A percentile compares a stretch with the other conserved stretches of the same genome.
phyloP scores from a whole-genome alignment of 2,329 filamentous ascomycete species.

The Uncinocarpus reesii region DNA sequence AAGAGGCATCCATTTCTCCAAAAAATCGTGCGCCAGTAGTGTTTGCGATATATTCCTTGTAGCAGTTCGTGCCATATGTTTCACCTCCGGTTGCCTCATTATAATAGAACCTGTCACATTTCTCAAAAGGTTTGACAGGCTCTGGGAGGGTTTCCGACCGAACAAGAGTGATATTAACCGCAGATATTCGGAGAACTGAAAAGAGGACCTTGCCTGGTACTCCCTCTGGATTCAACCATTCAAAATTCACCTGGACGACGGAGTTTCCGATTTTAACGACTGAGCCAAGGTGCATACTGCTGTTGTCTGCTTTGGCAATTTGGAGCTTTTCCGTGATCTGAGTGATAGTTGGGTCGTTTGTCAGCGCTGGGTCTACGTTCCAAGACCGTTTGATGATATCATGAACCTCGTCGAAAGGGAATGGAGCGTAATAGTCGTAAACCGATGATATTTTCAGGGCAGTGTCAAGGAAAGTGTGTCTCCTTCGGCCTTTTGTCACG shows the following conservation, averaged over 20 bases:
- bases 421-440: slow-evolving; percentile 11
- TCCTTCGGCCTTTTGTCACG: slow-evolving; percentile 12
- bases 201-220: slow-evolving; percentile 4
- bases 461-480: slow-evolving; percentile 11
- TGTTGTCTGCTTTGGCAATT: slow-evolving; percentile 6
- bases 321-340: slow-evolving; percentile 12
- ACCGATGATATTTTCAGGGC: slow-evolving; percentile 13
- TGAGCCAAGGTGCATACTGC: slow-evolving; percentile 10
- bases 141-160: slow-evolving; percentile 14
- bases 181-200: slow-evolving; percentile 12
- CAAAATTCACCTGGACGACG: slow-evolving; percentile 13
- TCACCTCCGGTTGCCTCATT: slow-evolving; percentile 13
- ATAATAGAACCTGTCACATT: slow-evolving; percentile 11
- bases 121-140: slow-evolving; percentile 12
- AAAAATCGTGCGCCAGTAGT: slow-evolving; percentile 13
- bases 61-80: slow-evolving; percentile 12
- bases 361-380: slow-evolving; percentile 6
- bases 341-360: slow-evolving; percentile 10
- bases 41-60: not conserved
- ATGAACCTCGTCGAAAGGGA: slow-evolving; percentile 7
- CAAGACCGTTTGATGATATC: slow-evolving; percentile 14
- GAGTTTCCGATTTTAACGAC: slow-evolving; percentile 8
- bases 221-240: slow-evolving; percentile 10
- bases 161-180: slow-evolving; percentile 13
- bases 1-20: slow-evolving; percentile 12